Evolutionary conservation across 192 early-diverging fungal species (phyloP).

Genomic region (Gaertneriomyces sp.): DNA sequence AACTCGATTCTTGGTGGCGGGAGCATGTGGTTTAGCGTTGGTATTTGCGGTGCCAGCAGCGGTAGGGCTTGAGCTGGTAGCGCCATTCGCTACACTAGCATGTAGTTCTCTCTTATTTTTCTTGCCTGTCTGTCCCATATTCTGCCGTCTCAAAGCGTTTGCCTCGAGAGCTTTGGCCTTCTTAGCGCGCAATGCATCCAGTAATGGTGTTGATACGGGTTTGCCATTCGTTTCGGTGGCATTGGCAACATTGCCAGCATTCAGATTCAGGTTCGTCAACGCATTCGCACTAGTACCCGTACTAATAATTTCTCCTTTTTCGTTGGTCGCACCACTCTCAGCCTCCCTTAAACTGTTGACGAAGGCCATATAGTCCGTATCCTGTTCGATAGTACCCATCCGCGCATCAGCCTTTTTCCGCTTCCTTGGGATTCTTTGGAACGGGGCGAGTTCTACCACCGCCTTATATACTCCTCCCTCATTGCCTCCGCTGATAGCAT

Average conservation of each 20-base stretch:
- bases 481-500: background rate
- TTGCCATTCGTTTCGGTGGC: conserved; percentile 18
- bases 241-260: no score
- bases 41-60: background rate
- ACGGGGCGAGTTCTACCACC: conserved; percentile 77
- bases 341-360: conserved; percentile 59
- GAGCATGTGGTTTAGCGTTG: no score
- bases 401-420: conserved; percentile 60
- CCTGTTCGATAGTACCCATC: conserved; percentile 74
- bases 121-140: background rate
- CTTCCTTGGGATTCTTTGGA: conserved; percentile 67
- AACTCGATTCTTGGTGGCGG: no score
- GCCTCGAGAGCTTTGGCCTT: conserved; percentile 47
- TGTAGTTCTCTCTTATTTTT: background rate
- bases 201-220: conserved; percentile 70
- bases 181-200: conserved; percentile 69
- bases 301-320: background rate
- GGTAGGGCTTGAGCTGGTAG: background rate
- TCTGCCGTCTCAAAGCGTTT: background rate
- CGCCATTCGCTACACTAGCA: background rate
- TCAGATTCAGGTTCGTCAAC: background rate
- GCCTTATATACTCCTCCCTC: conserved; percentile 68
- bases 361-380: conserved; percentile 73
- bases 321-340: conserved; percentile 3
- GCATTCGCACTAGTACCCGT: background rate